Conservation (phyloP, 164 flowering plant species). For the Amborella trichopoda region DNA sequence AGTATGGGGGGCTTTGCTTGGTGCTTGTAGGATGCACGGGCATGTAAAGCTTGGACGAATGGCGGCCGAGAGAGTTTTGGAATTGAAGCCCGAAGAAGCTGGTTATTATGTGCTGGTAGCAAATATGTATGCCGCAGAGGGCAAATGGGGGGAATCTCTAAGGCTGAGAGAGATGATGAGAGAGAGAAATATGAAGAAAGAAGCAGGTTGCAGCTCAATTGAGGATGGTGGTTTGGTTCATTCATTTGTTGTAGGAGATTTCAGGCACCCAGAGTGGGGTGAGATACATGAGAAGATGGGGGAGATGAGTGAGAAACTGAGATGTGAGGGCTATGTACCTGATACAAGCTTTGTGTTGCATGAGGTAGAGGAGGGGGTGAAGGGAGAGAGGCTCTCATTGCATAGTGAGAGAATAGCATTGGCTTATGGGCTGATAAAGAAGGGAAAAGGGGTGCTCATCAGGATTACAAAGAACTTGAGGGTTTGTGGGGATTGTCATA, state of each 20-base stretch:
- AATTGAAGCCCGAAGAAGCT: slow-evolving; percentile 4
- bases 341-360: slow-evolving; percentile 8
- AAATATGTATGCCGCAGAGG: slow-evolving; percentile 7
- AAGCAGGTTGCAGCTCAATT: slow-evolving; percentile 5
- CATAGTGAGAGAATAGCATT: slow-evolving; percentile 9
- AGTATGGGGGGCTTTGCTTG: slow-evolving; percentile 9
- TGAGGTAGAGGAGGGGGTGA: slow-evolving; percentile 5
- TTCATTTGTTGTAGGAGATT: slow-evolving; percentile 6
- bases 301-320: slow-evolving; percentile 5
- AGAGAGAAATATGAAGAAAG: slow-evolving; percentile 6
- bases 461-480: slow-evolving; percentile 10
- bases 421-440: slow-evolving; percentile 6
- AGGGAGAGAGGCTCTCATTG: slow-evolving; percentile 6
- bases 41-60: slow-evolving; percentile 1
- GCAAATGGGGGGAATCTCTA: slow-evolving; percentile 4
- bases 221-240: slow-evolving; percentile 3
- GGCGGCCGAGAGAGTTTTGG: background rate
- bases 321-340: slow-evolving; percentile 4
- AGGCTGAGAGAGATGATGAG: slow-evolving; percentile 8
- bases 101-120: slow-evolving; percentile 6
- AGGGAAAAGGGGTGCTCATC: slow-evolving; percentile 1
- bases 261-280: slow-evolving; percentile 10
- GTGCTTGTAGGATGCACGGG: slow-evolving; percentile 5
- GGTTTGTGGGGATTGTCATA: too few species aligned
- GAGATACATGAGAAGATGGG: slow-evolving; percentile 5